A percentile compares a stretch with the other conserved stretches of the same genome.
These are phyloP conservation scores for Aschersonia sp. DNA, from an alignment of 2,329 filamentous ascomycete genomes.

Conservation along the genomic window DNA sequence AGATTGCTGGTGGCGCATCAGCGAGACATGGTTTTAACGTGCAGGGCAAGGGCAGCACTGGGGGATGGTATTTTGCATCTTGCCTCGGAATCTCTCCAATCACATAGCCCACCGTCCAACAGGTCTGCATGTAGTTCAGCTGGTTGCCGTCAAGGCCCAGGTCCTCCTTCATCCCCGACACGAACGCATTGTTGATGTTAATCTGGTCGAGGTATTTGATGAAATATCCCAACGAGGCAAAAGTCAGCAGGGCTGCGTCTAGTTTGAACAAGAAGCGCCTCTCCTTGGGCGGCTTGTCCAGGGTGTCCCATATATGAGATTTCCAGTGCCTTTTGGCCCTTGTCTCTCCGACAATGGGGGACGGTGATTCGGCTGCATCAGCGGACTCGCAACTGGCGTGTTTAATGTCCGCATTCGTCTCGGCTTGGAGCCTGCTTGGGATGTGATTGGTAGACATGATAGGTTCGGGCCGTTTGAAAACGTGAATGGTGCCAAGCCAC, in stretches of 20 bases:
- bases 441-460: too few relatives aligned
- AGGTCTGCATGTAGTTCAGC: constrained; percentile 32
- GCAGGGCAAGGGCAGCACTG: background rate
- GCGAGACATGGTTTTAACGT: background rate
- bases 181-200: constrained; percentile 15
- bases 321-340: background rate
- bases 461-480: too few relatives aligned
- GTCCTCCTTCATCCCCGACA: constrained; percentile 30
- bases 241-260: background rate
- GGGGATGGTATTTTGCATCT: background rate
- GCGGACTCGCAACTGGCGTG: background rate
- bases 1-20: background rate
- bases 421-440: too few relatives aligned
- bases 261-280: background rate
- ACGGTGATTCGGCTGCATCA: background rate
- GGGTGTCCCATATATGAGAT: background rate
- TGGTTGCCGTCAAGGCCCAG: constrained; percentile 34
- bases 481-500: too few relatives aligned
- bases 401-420: background rate
- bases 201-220: constrained; percentile 28
- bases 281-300: background rate
- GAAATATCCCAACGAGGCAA: background rate
- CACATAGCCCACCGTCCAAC: constrained; percentile 9
- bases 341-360: background rate
- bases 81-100: constrained; percentile 5